Evolutionary conservation across 108 stramenopile species (phyloP).

Genomic region (Nannochloropsis gaditana): DNA sequence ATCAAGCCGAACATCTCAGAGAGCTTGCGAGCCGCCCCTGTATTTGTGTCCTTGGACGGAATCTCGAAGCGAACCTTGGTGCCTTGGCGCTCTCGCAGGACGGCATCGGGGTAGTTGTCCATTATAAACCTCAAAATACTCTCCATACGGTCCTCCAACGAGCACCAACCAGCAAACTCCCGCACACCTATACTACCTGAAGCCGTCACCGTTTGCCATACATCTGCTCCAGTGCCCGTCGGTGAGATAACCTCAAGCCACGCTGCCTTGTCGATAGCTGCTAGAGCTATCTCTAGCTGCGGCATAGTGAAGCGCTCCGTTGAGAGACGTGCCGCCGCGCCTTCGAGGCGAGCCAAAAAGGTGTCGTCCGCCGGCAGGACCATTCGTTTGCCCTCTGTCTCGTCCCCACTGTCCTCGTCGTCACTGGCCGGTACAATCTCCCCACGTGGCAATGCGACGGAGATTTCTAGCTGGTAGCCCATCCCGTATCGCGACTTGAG

Average conservation of each 20-base stretch:
- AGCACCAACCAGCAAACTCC: constrained; percentile 31
- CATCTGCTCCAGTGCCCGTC: background rate
- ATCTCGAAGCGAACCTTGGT: constrained; percentile 25
- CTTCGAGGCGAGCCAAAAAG: background rate
- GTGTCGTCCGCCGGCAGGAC: background rate
- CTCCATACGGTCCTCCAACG: constrained; percentile 21
- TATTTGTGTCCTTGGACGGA: background rate
- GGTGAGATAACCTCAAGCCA: background rate
- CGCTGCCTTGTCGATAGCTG: constrained; percentile 22
- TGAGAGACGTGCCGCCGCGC: background rate
- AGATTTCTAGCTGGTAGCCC: constrained; percentile 57
- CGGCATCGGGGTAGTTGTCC: constrained; percentile 30
- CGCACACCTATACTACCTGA: background rate
- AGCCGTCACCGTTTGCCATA: background rate
- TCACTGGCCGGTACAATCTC: background rate
- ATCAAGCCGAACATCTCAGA: constrained; percentile 32
- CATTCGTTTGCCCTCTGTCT: background rate
- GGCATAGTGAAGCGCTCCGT: background rate
- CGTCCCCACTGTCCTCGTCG: background rate
- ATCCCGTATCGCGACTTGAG: constrained; percentile 61
- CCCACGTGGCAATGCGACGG: constrained; percentile 24
- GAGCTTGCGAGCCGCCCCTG: background rate
- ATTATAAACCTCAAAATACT: background rate
- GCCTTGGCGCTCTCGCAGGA: constrained; percentile 33
- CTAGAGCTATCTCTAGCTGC: constrained; percentile 3